A percentile compares a stretch with the other conserved stretches of the same genome.
These are phyloP conservation scores for Mortierella hygrophila DNA, from an alignment of 192 early-diverging fungal genomes.

Conservation along the genomic window DNA sequence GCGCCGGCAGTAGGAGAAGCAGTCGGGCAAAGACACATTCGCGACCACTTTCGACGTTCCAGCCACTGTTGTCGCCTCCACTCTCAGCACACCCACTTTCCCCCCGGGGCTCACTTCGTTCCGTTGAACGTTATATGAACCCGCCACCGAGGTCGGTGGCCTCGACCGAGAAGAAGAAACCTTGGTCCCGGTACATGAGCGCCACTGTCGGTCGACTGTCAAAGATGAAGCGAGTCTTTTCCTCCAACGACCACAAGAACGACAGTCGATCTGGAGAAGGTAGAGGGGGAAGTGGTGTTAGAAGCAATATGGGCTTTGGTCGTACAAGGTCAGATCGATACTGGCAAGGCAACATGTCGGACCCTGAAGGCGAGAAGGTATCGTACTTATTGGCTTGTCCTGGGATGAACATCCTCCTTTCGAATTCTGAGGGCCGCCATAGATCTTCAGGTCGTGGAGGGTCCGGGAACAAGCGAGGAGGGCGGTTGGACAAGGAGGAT, in stretches of 20 bases:
- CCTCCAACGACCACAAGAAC: slow-evolving; percentile 1
- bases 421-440: slow-evolving; percentile 24
- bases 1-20: neutral
- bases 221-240: slow-evolving; percentile 38
- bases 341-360: slow-evolving; percentile 17
- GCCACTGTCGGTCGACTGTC: slow-evolving; percentile 36
- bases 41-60: slow-evolving; percentile 1
- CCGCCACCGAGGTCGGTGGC: slow-evolving; percentile 19
- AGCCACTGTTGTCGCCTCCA: neutral
- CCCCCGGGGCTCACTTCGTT: slow-evolving; percentile 9
- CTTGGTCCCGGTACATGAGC: slow-evolving; percentile 37
- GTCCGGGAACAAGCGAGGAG: slow-evolving; percentile 7
- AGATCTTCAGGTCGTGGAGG: neutral
- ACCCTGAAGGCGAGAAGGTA: slow-evolving; percentile 21
- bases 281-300: neutral
- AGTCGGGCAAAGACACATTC: slow-evolving; percentile 9
- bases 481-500: slow-evolving; percentile 9
- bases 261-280: slow-evolving; percentile 4
- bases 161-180: slow-evolving; percentile 26
- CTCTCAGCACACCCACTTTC: neutral
- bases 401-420: slow-evolving; percentile 16
- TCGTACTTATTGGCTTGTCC: slow-evolving; percentile 32
- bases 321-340: neutral
- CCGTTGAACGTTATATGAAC: slow-evolving; percentile 47
- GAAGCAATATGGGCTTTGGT: neutral